Base-by-base conservation (phyloP, 306 rosid species). In the Cucurbita moschata region DNA sequence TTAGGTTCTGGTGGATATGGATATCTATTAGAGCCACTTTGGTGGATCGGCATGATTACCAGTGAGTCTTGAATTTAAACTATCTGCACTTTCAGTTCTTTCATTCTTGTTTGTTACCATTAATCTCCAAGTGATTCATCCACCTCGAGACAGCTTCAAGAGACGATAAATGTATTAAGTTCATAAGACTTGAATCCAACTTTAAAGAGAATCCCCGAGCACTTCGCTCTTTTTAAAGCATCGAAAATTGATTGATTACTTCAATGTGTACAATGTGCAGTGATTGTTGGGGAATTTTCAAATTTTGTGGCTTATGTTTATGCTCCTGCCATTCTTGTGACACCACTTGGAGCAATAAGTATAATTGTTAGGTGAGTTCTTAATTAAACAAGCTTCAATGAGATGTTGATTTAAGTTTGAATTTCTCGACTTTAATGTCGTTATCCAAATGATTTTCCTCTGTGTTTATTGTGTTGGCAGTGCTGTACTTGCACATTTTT, bases 1-100 rank as follows among this genome's bases (percentile, higher is more conserved):
- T 49, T 78, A 91, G 97, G 92, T 83, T 86, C 81, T 18, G 97
- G 97, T 23, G 97, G 97, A 56, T 91, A 91, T 82, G 96, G 97
- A 16, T 91, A 91, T 77, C 82, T 91, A 68, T 79, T 82, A 4
- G 87, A 91, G 67, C 96, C 97, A 61, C 92, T 91, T 8, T 88
- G 97, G 97, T 91, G 97, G 97, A 65, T 91, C 26, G 97, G 97
- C 82, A 91, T 91, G 97, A 19, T 87, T 18, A 91, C 97, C 19
- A 91, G 97, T 91, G 37, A 87, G 89, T 79, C n/a, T 56, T 12
- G 21, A 16, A 39, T 73, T 73, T 68, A 26, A 51, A 16, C 8
- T 74, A 39, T 69, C n/a, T 69, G 54, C 10, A 10, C 37, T 30
- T 15, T 5, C 8, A 38, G 66, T 74, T 68, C 47, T 6, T 63